Percentiles rank a stretch among this genome's conserved stretches.
These are phyloP conservation scores for Triticum turgidum DNA, from an alignment of 176 grass and related monocot species.

Conservation along the genomic window DNA sequence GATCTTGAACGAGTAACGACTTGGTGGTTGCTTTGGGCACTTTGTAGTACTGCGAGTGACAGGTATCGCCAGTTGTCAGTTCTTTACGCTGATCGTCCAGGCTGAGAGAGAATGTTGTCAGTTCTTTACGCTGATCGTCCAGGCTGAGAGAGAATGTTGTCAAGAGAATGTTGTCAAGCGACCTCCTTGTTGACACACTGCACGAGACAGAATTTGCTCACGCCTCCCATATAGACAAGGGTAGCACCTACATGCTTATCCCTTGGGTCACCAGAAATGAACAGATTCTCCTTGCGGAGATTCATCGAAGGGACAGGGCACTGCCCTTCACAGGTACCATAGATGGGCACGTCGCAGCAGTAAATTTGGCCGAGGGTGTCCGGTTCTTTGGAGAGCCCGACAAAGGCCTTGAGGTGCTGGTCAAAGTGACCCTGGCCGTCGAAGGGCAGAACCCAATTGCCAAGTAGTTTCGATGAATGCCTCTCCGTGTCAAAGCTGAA, in stretches of 20 bases:
- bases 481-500: neutral
- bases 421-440: neutral
- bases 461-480: neutral
- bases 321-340: neutral
- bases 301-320: neutral
- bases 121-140: no score
- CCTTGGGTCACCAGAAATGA: neutral
- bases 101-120: no score
- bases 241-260: neutral
- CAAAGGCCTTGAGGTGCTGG: neutral
- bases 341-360: neutral
- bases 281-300: conserved; percentile 1
- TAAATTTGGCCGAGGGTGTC: neutral
- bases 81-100: no score
- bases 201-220: neutral
- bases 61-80: no score
- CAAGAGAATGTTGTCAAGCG: no score
- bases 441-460: neutral
- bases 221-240: neutral
- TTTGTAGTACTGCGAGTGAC: no score
- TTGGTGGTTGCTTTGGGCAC: no score
- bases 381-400: neutral
- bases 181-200: neutral
- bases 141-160: no score
- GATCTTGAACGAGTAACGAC: no score